A percentile compares a stretch with the other conserved stretches of the same genome.
Evolutionary conservation across 305 asterid genomes (phyloP).

Genomic region (Withania somnifera): DNA sequence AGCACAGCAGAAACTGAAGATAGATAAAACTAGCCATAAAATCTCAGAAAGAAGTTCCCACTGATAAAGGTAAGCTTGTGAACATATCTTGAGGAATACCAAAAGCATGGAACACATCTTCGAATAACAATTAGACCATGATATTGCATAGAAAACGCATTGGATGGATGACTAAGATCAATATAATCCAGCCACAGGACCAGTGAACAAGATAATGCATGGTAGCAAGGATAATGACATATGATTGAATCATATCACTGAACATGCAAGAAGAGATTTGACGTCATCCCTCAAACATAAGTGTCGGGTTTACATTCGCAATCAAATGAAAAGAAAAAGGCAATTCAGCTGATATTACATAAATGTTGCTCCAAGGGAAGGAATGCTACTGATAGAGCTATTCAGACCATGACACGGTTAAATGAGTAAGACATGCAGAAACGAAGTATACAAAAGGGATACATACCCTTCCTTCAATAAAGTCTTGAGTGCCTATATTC

Average conservation of each 20-base stretch:
- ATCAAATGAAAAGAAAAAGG: not conserved
- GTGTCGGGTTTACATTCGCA: not conserved
- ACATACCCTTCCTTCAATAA: slow-evolving; percentile 44
- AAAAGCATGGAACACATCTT: not conserved
- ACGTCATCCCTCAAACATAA: not conserved
- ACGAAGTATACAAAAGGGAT: not conserved
- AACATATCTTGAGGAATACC: not conserved
- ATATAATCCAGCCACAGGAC: not conserved
- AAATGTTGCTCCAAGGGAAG: not conserved
- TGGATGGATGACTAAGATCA: not conserved
- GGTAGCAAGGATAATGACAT: not conserved
- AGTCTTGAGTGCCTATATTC: slow-evolving; percentile 36
- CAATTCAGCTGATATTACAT: not conserved
- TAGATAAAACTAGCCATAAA: not conserved
- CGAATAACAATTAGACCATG: not conserved
- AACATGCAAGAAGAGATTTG: not conserved
- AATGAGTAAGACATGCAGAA: not conserved
- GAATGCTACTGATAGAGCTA: not conserved
- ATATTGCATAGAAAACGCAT: not conserved
- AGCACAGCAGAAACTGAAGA: not conserved
- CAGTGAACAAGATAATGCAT: not conserved
- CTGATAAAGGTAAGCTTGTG: not conserved
- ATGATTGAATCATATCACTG: not conserved
- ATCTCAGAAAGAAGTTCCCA: not conserved
- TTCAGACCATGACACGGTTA: not conserved